Conservation (phyloP, 2,329 filamentous ascomycete species). For the Waltergamsia citrina region DNA sequence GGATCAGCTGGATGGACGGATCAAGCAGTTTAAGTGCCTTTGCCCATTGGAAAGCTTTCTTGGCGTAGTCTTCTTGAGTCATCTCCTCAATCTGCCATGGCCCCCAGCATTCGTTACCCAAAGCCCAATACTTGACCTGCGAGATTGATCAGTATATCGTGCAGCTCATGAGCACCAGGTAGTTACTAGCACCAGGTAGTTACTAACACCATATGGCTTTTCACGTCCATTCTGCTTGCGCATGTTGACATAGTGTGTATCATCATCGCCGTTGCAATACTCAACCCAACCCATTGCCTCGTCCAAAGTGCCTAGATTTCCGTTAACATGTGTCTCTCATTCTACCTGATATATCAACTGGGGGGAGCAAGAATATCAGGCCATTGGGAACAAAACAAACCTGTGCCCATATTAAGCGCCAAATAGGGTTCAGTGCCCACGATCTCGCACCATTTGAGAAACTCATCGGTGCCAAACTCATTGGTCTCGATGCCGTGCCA, state of each 20-base stretch:
- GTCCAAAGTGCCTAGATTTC: no score
- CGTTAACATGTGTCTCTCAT: no score
- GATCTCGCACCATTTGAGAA: conserved; percentile 69
- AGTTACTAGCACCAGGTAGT: no score
- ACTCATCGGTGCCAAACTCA: conserved; percentile 78
- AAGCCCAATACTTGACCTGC: conserved; percentile 70
- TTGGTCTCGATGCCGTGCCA: conserved; percentile 73
- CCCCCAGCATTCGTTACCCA: conserved; percentile 67
- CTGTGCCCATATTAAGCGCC: conserved; percentile 74
- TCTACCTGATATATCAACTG: no score
- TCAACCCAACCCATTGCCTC: conserved; percentile 67
- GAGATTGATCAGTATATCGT: background rate
- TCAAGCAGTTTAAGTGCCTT: conserved; percentile 65
- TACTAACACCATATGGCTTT: conserved; percentile 56
- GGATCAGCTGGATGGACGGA: conserved; percentile 56
- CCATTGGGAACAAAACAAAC: conserved; percentile 17
- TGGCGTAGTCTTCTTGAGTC: conserved; percentile 61
- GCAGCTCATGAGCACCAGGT: background rate
- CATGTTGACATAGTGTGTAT: conserved; percentile 76
- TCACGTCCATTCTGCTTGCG: conserved; percentile 65
- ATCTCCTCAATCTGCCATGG: conserved; percentile 59
- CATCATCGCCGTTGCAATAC: conserved; percentile 69
- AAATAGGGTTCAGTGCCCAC: conserved; percentile 72
- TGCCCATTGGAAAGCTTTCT: conserved; percentile 61
- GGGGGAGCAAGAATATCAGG: no score